Base-by-base conservation (phyloP, 805 yeast species). In the Kodamaea neixiangensis region DNA sequence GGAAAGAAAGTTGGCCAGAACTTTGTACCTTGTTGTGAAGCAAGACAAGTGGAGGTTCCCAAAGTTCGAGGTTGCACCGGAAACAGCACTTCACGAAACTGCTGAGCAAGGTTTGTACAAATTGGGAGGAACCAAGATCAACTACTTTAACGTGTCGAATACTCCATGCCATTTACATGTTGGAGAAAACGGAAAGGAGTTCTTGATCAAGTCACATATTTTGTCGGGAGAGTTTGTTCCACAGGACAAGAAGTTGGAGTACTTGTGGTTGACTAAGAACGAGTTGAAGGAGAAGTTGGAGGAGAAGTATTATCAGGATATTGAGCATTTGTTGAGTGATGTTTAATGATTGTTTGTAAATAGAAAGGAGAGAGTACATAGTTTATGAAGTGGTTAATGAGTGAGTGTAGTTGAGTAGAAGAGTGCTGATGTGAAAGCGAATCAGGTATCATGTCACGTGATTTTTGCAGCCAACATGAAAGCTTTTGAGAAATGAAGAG, bases 101-200 rank as follows among this genome's bases (percentile, higher is more conserved):
- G 97, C 97, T 2, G 89, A 88, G 66, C 70, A 78, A 44, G 96
- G 96, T 0, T 71, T 94, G 50, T 78, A 82, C 64, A 59, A 68
- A 18, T 60, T 87, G 17, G 97, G 97, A 15, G 96, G 97, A 29
- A 80, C 76, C 9, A 67, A 77, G 49, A 80, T 94, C 65, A 87
- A 90, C 69, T 86, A 90, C 41, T 93, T 96, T 89, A 82, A 87
- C 17, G 96, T 94, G n/a, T 90, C 98, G 19, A 82, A 81, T 50
- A 87, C 87, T 4, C 98, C 99, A 38, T 86, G 92, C 39, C 91
- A 85, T 41, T 75, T 81, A 57, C 77, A 73, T 54, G 46, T 58
- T 11, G 51, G 47, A 11, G 61, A 58, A 35, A 62, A 64, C 31
- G 62, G 62, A 29, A 64, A 68, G 59, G 93, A 88, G 60, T 94